Conservation (phyloP, 1,284 basidiomycete genomes). For the Omphalotus olearius region DNA sequence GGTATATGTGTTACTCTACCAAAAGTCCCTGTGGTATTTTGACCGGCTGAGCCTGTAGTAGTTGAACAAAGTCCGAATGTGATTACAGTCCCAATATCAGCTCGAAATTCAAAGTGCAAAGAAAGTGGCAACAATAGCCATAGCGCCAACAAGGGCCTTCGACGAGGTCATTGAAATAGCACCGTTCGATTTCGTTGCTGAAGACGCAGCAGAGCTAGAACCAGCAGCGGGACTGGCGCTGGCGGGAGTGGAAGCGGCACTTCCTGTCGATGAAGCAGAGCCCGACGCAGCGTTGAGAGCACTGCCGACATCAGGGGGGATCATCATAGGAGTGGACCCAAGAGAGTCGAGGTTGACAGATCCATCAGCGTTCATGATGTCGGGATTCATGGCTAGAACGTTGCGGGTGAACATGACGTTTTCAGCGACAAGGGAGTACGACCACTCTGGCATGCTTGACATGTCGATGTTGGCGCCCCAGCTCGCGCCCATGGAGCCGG, state of each 20-base stretch:
- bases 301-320: constrained; percentile 52
- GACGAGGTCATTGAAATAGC: constrained; percentile 48
- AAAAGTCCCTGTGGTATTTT: constrained; percentile 16
- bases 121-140: constrained; percentile 48
- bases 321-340: constrained; percentile 43
- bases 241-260: constrained; percentile 22
- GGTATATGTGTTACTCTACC: constrained; percentile 13
- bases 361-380: constrained; percentile 48
- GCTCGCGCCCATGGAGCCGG: constrained; percentile 44
- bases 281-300: constrained; percentile 36
- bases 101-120: constrained; percentile 44
- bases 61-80: constrained; percentile 16
- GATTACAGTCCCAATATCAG: constrained; percentile 21
- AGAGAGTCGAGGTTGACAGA: constrained; percentile 44
- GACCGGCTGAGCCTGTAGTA: neutral
- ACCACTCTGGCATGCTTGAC: constrained; percentile 47
- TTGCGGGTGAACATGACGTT: constrained; percentile 61
- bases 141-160: constrained; percentile 42
- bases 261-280: constrained; percentile 18
- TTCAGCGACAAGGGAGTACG: constrained; percentile 43
- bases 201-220: constrained; percentile 18
- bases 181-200: constrained; percentile 32
- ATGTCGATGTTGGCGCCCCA: constrained; percentile 67
- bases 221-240: constrained; percentile 25
- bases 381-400: constrained; percentile 60